Conservation (phyloP, 2,329 filamentous ascomycete species). For the Fusarium chaquense region DNA sequence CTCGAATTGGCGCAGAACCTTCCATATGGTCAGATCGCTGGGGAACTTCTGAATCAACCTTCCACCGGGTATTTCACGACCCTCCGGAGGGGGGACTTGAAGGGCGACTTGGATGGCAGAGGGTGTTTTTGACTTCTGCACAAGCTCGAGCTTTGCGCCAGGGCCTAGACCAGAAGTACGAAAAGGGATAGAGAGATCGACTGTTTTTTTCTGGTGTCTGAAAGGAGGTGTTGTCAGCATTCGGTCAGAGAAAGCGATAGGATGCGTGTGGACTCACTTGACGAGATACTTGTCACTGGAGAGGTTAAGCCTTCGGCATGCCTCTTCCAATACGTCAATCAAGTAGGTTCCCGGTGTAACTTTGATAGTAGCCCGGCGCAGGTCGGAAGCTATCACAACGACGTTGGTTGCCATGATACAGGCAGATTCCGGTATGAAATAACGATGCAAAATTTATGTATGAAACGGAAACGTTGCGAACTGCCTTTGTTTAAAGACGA, state of each 20-base stretch:
- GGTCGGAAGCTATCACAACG: constrained; percentile 84
- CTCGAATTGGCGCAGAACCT: constrained; percentile 90
- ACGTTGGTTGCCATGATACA: constrained; percentile 83
- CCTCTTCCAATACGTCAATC: constrained; percentile 87
- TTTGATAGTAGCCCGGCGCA: constrained; percentile 83
- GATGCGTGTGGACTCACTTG: constrained; percentile 68
- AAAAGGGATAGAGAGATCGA: constrained; percentile 88
- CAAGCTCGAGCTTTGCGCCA: constrained; percentile 92
- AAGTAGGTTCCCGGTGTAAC: constrained; percentile 84
- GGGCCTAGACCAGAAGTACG: constrained; percentile 84
- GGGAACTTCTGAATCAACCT: constrained; percentile 87
- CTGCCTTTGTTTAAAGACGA: constrained; percentile 1
- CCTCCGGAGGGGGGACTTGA: constrained; percentile 81
- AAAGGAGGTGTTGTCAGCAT: not conserved
- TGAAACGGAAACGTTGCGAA: not conserved
- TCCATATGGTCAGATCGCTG: constrained; percentile 89
- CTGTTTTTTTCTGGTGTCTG: constrained; percentile 83
- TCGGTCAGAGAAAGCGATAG: not conserved
- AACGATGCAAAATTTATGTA: not conserved
- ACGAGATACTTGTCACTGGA: constrained; percentile 80
- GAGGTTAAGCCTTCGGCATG: constrained; percentile 84
- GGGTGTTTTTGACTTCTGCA: constrained; percentile 86
- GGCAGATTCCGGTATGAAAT: not conserved
- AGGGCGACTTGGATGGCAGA: constrained; percentile 90
- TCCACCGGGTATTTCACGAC: constrained; percentile 69